Percentiles rank a stretch among this genome's conserved stretches.
Evolutionary conservation across 2,329 filamentous ascomycete genomes (phyloP).

Genomic region (Aspergillus eucalypticola): DNA sequence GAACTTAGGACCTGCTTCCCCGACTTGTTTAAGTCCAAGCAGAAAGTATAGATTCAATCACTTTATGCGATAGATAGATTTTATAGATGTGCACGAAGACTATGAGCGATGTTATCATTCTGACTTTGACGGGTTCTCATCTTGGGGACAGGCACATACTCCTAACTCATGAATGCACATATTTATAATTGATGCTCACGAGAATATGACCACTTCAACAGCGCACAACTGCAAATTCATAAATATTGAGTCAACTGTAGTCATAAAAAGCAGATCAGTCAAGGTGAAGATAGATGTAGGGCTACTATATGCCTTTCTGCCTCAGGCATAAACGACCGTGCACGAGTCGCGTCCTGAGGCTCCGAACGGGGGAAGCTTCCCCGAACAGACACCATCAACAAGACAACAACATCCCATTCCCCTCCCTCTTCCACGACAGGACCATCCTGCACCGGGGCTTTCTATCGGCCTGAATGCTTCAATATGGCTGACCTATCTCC

Average conservation of each 20-base stretch:
- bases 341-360: constrained; percentile 21
- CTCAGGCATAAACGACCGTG: constrained; percentile 15
- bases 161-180: background rate
- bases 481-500: constrained; percentile 41
- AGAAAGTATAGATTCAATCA: background rate
- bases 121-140: background rate
- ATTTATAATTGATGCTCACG: background rate
- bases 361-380: constrained; percentile 12
- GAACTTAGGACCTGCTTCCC: constrained; percentile 78
- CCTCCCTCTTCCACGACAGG: constrained; percentile 10
- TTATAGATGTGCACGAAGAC: constrained; percentile 11
- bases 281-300: background rate
- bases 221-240: too few relatives aligned
- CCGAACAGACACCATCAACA: constrained; percentile 19
- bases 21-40: constrained; percentile 70
- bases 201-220: too few relatives aligned
- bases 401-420: constrained; percentile 14
- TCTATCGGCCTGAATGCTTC: constrained; percentile 16
- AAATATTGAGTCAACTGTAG: too few relatives aligned
- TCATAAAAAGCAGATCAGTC: background rate
- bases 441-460: constrained; percentile 15
- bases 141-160: background rate
- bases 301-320: constrained; percentile 1
- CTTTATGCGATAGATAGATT: constrained; percentile 4
- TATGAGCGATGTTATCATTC: background rate